phyloP scores from a whole-genome alignment of 202 grass and related monocot genomes.

The Setaria italica region DNA sequence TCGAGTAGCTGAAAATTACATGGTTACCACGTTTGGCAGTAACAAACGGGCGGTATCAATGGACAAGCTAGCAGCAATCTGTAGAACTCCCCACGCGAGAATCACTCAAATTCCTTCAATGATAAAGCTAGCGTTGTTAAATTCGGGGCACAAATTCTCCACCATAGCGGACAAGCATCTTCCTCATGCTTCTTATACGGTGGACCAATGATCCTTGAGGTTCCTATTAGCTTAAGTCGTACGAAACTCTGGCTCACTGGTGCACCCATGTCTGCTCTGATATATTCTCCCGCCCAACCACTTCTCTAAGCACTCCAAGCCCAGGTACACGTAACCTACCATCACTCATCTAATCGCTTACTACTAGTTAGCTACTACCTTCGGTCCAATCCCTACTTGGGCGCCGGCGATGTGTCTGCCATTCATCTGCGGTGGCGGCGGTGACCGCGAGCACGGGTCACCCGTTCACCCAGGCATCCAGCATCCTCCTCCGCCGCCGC shows the following conservation, averaged over 20 bases:
- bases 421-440: not conserved
- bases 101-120: not conserved
- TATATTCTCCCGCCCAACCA: slow-evolving; percentile 12
- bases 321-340: too few species aligned
- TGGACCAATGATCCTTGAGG: not conserved
- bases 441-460: not conserved
- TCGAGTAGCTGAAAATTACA: too few species aligned
- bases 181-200: not conserved
- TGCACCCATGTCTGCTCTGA: not conserved
- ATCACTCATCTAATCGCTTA: not conserved
- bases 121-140: not conserved
- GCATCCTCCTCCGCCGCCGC: not conserved
- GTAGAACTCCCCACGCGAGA: not conserved
- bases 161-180: not conserved
- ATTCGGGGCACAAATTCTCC: not conserved
- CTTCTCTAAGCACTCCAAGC: not conserved
- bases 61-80: not conserved
- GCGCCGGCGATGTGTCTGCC: slow-evolving; percentile 41
- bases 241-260: not conserved
- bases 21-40: too few species aligned
- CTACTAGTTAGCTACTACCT: not conserved
- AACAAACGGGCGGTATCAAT: not conserved
- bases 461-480: rapidly evolving
- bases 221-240: slow-evolving; percentile 29
- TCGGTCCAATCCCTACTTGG: not conserved